Conservation (phyloP, 2,329 filamentous ascomycete genomes). For the Tetracladium maxilliforme region DNA sequence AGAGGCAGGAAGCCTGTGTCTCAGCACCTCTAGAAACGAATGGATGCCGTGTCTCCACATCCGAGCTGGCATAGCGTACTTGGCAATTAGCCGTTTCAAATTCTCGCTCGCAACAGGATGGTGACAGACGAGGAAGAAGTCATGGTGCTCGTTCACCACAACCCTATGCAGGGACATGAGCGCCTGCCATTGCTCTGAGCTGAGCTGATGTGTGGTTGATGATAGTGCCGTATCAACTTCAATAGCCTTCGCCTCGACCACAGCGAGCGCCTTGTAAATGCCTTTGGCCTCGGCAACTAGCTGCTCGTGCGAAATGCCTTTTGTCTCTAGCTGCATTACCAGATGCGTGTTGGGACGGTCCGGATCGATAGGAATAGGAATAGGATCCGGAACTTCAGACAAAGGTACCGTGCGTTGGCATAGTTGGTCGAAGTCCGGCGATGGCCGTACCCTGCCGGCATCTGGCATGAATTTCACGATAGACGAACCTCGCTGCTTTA, state of each 20-base stretch:
- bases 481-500: no score
- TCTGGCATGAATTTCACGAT: no score
- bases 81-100: constrained; percentile 53
- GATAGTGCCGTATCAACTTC: constrained; percentile 63
- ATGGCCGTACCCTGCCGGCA: no score
- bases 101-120: constrained; percentile 64
- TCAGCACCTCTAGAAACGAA: constrained; percentile 62
- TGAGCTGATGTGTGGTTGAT: constrained; percentile 27
- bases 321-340: constrained; percentile 39
- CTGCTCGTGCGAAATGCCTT: constrained; percentile 63
- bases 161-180: constrained; percentile 72
- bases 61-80: constrained; percentile 80
- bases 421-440: no score
- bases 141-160: constrained; percentile 67
- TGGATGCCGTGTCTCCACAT: constrained; percentile 96
- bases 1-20: constrained; percentile 59
- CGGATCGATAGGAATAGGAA: no score
- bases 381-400: no score
- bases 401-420: no score
- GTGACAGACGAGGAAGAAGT: constrained; percentile 77
- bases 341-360: background rate
- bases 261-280: constrained; percentile 69
- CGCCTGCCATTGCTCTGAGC: constrained; percentile 67
- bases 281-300: constrained; percentile 69
- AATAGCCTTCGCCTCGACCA: constrained; percentile 81